A percentile compares a stretch with the other conserved stretches of the same genome.
phyloP scores from a whole-genome alignment of 164 flowering plant species.

The Magnolia officinalis region DNA sequence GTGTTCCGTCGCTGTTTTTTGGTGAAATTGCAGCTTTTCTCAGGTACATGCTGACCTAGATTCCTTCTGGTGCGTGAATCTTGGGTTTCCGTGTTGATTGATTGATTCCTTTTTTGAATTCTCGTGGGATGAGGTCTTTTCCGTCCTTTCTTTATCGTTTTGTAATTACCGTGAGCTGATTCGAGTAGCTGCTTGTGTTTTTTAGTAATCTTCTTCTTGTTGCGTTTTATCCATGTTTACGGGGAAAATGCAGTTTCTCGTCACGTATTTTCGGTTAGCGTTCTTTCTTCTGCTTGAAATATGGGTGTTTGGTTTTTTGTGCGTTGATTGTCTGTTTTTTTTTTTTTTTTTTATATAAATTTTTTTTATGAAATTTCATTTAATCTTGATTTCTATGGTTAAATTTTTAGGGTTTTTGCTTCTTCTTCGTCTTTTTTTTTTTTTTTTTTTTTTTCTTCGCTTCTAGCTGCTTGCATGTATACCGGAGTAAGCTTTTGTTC shows the following conservation, averaged over 20 bases:
- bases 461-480: background rate
- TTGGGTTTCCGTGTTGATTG: conserved; percentile 7
- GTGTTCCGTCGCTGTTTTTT: conserved; percentile 2
- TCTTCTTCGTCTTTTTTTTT: background rate
- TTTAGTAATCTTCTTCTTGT: background rate
- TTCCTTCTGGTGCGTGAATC: background rate
- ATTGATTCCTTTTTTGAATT: background rate
- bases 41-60: background rate
- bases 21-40: background rate
- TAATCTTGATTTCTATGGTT: background rate
- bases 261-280: background rate
- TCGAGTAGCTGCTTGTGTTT: background rate
- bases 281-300: background rate
- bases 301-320: too few species aligned
- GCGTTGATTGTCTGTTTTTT: too few species aligned
- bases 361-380: background rate
- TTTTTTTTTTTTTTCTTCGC: background rate
- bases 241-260: background rate
- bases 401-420: background rate
- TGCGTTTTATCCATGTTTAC: background rate
- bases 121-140: background rate
- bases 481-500: background rate
- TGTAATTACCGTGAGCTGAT: background rate
- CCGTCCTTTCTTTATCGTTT: background rate
- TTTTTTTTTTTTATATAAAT: too few species aligned